Evolutionary conservation across 805 yeast genomes (phyloP).

Genomic region (Saturnispora silvae): DNA sequence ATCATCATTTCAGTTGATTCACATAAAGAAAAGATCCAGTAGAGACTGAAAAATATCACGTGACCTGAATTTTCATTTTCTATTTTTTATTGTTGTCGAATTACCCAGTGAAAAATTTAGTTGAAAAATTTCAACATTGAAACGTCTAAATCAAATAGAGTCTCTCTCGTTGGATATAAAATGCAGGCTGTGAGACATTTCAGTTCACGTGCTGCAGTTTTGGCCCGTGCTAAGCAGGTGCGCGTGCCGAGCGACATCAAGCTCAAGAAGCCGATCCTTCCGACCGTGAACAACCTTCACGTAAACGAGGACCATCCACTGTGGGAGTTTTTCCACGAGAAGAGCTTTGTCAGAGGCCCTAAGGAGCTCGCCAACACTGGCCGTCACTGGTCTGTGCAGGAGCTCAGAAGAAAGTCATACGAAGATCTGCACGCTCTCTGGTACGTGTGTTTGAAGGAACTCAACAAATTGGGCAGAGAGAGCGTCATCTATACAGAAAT

Average conservation of each 20-base stretch:
- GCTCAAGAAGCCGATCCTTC: conserved; percentile 76
- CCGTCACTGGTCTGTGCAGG: conserved; percentile 80
- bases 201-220: conserved; percentile 27
- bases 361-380: conserved; percentile 46
- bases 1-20: too few relatives aligned
- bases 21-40: too few relatives aligned
- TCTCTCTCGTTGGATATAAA: too few relatives aligned
- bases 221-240: conserved; percentile 24
- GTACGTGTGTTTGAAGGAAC: conserved; percentile 77
- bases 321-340: conserved; percentile 79
- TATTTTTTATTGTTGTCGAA: too few relatives aligned
- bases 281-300: conserved; percentile 61
- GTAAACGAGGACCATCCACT: conserved; percentile 83
- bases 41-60: neutral
- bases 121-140: neutral
- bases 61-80: neutral
- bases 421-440: conserved; percentile 88
- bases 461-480: conserved; percentile 73
- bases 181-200: conserved; percentile 13
- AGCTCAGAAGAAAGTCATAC: conserved; percentile 81
- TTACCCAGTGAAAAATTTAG: too few relatives aligned
- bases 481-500: conserved; percentile 42
- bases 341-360: conserved; percentile 48
- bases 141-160: neutral
- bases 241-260: conserved; percentile 38